These are phyloP conservation scores for Chenopodium formosanum DNA, from an alignment of 148 eudicot genomes.

Conservation along the genomic window DNA sequence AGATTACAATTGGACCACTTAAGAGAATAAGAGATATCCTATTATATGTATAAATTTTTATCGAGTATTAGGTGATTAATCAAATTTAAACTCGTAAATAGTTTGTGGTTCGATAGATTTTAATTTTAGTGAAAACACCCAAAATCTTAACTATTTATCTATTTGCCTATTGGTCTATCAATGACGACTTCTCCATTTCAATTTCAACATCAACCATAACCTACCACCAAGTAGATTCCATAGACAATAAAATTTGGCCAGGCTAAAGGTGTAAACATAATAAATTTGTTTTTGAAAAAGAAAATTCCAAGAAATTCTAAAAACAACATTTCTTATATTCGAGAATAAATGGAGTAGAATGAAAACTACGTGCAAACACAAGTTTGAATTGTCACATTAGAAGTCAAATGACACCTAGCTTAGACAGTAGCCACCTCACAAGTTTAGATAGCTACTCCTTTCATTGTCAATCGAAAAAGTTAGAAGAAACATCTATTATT, in stretches of 20 bases:
- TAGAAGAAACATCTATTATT: too few relatives aligned
- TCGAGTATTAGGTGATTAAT: too few relatives aligned
- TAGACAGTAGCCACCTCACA: not conserved
- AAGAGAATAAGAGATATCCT: too few relatives aligned
- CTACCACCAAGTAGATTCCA: constrained; percentile 6
- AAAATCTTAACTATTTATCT: not conserved
- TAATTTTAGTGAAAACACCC: too few relatives aligned
- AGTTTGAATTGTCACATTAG: not conserved
- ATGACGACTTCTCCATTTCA: not conserved
- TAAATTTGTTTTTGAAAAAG: not conserved
- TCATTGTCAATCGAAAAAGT: not conserved
- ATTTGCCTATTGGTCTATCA: not conserved
- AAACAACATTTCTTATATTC: not conserved
- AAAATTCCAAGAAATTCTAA: not conserved
- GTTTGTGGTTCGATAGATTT: not conserved
- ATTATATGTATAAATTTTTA: too few relatives aligned
- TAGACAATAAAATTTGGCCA: not conserved
- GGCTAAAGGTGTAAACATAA: not conserved
- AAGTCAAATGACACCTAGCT: too few relatives aligned
- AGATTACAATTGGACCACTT: too few relatives aligned
- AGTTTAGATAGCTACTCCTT: not conserved
- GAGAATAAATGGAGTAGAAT: not conserved
- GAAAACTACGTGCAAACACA: not conserved
- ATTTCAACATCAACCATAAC: constrained; percentile 10
- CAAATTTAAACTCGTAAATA: not conserved